Evolutionary conservation across 2,329 filamentous ascomycete genomes (phyloP).

Genomic region (Ophiostoma sp.): DNA sequence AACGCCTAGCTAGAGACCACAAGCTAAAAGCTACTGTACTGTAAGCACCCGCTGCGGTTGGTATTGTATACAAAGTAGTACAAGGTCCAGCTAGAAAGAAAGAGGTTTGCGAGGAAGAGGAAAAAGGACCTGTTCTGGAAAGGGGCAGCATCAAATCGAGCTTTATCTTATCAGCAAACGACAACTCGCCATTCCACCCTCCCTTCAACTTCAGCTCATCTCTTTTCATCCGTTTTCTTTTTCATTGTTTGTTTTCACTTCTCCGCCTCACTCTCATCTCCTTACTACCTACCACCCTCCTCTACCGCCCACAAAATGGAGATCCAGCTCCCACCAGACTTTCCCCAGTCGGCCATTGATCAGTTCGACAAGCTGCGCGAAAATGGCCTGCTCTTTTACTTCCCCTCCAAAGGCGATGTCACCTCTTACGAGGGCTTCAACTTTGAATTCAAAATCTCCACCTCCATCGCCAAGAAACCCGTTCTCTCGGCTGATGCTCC

Average conservation of each 20-base stretch:
- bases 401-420: constrained; percentile 24
- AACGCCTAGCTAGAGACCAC: not conserved
- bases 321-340: constrained; percentile 24
- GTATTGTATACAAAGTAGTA: not conserved
- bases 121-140: not conserved
- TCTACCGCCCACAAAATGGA: constrained; percentile 16
- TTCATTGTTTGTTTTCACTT: not conserved
- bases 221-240: not conserved
- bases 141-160: not conserved
- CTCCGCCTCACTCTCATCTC: not conserved
- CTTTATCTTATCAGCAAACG: not conserved
- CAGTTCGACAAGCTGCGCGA: constrained; percentile 26
- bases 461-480: constrained; percentile 29
- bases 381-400: constrained; percentile 26
- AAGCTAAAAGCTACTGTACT: not conserved
- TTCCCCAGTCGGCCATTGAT: constrained; percentile 22
- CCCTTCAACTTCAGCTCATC: not conserved
- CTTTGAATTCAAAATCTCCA: constrained; percentile 32
- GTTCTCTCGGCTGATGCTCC: constrained; percentile 29
- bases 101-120: not conserved
- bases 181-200: not conserved
- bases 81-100: not conserved
- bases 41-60: not conserved
- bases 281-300: not conserved
- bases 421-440: constrained; percentile 21